Evolutionary conservation across 1,139 yeast genomes (phyloP), one percentile per base, ranked within the genome.

Genomic region (Scheffersomyces segobiensis): DNA sequence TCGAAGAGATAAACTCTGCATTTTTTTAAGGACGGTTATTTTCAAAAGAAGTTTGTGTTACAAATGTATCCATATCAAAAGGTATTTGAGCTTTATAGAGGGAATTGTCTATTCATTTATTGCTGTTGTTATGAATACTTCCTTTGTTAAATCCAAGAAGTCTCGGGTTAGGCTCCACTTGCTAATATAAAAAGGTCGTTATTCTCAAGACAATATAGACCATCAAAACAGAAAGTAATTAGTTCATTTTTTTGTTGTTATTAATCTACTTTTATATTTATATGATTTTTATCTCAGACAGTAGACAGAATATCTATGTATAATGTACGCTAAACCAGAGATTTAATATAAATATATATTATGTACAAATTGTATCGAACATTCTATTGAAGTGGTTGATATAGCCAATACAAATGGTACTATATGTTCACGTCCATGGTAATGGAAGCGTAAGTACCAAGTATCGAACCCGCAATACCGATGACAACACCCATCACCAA

Each of bases 401-500:
- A 53, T 18, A 48, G 2, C 47, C 17, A 5, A 52, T 19, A 12
- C 50, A 50, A 22, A 32, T 4, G 32, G 32, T 24, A 22, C 42
- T 49, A 49, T 7, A 46, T 24, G 18, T 53, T 50, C 17, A 57
- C 52, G 24, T 70, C 71, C 58, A 66, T 59, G 7, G 63, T 63
- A n/a, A 73, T 58, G 1, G 76, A 62, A 10, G 76, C 79, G 53
- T 70, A 67, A 1, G 82, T 83, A 3, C 93, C 93, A 17, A 80
- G 62, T 0, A 83, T 60, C 0, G 91, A 85, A 48, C 84, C 75
- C 0, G 77, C 52, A 1, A 80, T 61, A 53, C 89, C 83, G 3
- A 82, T 57, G 0, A 69, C 64, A 20, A 88, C 78, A 8, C 89
- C 84, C 17, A 71, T 19, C 61, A 79, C 73, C 57, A 89, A 80